Evolutionary conservation across 75 land plant species (phyloP).

Genomic region (Azolla pinnata): DNA sequence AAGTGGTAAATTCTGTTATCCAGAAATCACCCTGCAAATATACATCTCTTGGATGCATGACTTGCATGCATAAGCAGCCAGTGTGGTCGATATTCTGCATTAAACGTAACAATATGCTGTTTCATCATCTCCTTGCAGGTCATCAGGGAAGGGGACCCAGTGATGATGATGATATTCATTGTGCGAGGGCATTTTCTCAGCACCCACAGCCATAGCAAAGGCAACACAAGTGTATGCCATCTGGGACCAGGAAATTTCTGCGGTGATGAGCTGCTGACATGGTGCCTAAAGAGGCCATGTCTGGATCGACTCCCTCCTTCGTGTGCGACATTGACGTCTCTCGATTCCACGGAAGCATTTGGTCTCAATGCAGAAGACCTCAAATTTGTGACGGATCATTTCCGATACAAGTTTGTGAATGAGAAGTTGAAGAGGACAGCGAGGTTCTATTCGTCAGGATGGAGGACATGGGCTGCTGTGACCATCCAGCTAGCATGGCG

Average conservation of each 20-base stretch:
- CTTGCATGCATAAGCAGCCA: no score
- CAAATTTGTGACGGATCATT: constrained; percentile 71
- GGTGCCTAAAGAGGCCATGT: constrained; percentile 70
- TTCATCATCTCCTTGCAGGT: no score
- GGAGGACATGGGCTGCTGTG: constrained; percentile 96
- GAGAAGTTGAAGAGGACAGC: constrained; percentile 62
- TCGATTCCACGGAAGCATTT: constrained; percentile 69
- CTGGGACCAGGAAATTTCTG: constrained; percentile 74
- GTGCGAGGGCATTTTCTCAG: constrained; percentile 64
- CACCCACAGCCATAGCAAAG: constrained; percentile 55
- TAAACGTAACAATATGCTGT: no score
- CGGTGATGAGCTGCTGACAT: constrained; percentile 84
- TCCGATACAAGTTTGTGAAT: constrained; percentile 70
- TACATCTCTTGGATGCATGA: no score
- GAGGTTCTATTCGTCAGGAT: constrained; percentile 69
- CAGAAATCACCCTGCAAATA: no score
- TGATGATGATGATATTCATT: constrained; percentile 64
- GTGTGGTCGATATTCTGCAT: no score
- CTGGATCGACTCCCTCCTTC: constrained; percentile 69
- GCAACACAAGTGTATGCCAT: constrained; percentile 45
- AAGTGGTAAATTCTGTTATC: constrained; percentile 73
- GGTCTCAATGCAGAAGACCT: constrained; percentile 56
- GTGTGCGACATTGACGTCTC: constrained; percentile 56
- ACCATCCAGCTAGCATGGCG: constrained; percentile 88
- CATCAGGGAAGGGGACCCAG: constrained; percentile 78